Conservation (phyloP, 2,329 filamentous ascomycete species). For the Xylaria sp. region DNA sequence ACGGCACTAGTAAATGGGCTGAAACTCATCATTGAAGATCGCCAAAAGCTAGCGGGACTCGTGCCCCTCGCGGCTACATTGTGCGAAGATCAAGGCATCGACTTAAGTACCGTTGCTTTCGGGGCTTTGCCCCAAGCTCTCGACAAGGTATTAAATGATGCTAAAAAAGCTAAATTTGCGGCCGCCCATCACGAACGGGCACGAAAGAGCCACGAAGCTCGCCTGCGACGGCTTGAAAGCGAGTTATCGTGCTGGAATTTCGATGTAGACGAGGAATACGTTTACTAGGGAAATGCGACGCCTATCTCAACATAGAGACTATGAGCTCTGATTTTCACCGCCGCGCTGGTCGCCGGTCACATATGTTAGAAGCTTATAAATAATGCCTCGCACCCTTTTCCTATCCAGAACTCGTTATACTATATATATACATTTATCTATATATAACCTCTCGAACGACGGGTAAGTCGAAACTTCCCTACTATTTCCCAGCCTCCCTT, state of each 20-base stretch:
- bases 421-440: no score
- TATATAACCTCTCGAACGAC: no score
- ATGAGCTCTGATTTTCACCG: not conserved
- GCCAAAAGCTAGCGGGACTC: conserved; percentile 21
- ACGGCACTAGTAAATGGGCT: conserved; percentile 13
- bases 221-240: not conserved
- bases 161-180: not conserved
- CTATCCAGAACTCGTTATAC: no score
- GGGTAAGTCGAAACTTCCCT: not conserved
- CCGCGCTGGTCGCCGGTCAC: no score
- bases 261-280: not conserved
- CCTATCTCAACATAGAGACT: not conserved
- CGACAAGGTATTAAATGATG: conserved; percentile 4
- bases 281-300: not conserved
- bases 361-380: not conserved
- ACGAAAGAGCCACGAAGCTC: not conserved
- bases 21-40: conserved; percentile 30
- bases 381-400: no score
- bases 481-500: not conserved
- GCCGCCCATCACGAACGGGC: conserved; percentile 7
- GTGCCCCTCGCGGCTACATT: conserved; percentile 30
- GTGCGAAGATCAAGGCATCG: conserved; percentile 29
- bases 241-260: not conserved
- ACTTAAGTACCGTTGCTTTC: not conserved
- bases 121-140: conserved; percentile 5